These are phyloP conservation scores for Aplosporella prunicola DNA, from an alignment of 2,329 filamentous ascomycete species.

Conservation along the genomic window DNA sequence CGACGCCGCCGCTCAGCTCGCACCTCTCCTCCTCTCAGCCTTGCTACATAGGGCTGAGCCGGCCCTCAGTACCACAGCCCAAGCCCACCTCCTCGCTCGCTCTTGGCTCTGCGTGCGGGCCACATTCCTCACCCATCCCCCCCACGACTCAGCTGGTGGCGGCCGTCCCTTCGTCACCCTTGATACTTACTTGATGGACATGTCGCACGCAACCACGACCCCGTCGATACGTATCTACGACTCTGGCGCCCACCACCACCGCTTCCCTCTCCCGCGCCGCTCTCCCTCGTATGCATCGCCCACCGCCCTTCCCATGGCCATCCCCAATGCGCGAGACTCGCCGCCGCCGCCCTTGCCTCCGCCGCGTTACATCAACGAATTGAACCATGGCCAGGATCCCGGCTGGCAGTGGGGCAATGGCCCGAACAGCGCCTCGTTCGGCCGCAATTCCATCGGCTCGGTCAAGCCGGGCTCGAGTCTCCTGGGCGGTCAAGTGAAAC, in stretches of 20 bases:
- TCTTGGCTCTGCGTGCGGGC: neutral
- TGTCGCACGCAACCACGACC: conserved; percentile 25
- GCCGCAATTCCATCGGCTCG: conserved; percentile 32
- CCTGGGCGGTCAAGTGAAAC: conserved; percentile 23
- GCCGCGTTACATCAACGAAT: conserved; percentile 48
- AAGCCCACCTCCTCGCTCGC: too few relatives aligned
- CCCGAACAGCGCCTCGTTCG: conserved; percentile 38
- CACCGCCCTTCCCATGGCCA: conserved; percentile 50
- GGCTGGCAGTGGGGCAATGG: conserved; percentile 56
- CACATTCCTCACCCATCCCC: conserved; percentile 6
- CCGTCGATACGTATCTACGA: conserved; percentile 36
- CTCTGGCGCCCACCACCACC: conserved; percentile 24
- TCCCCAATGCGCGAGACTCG: conserved; percentile 46
- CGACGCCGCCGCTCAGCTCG: too few relatives aligned
- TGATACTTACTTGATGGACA: conserved; percentile 20
- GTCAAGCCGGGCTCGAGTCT: conserved; percentile 41
- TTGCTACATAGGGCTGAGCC: too few relatives aligned
- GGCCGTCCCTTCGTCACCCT: conserved; percentile 18
- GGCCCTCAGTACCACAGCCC: too few relatives aligned
- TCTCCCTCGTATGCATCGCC: conserved; percentile 28
- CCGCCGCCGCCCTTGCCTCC: conserved; percentile 57
- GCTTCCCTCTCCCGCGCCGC: conserved; percentile 20
- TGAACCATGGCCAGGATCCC: conserved; percentile 49
- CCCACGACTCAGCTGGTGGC: conserved; percentile 26
- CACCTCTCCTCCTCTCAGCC: too few relatives aligned